phyloP scores from a whole-genome alignment of 1,139 yeast species.

The Candida sp. region DNA sequence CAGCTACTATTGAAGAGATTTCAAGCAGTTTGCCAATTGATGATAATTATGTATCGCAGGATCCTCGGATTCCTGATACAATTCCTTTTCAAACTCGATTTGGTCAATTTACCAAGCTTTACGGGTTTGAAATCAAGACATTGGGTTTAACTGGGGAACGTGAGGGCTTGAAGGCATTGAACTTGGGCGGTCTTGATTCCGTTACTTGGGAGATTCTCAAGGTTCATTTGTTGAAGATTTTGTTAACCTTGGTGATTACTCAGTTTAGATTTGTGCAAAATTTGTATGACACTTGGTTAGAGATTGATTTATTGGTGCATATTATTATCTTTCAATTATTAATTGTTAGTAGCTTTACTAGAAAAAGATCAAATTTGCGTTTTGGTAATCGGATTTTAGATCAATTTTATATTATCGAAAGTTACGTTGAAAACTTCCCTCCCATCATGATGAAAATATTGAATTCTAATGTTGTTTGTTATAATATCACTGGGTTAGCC shows the following conservation, averaged over 20 bases:
- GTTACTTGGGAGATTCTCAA: constrained; percentile 16
- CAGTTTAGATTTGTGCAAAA: not conserved
- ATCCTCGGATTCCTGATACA: not conserved
- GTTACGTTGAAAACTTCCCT: constrained; percentile 3
- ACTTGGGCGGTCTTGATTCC: constrained; percentile 9
- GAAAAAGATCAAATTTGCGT: not conserved
- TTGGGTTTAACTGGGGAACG: constrained; percentile 9
- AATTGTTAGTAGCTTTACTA: not conserved
- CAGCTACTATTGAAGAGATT: not conserved
- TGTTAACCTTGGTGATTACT: constrained; percentile 8
- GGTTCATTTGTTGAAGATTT: constrained; percentile 16
- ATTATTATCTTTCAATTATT: constrained; percentile 8
- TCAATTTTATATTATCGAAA: not conserved
- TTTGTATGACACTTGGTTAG: not conserved
- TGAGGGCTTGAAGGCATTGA: constrained; percentile 7
- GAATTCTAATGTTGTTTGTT: constrained; percentile 2
- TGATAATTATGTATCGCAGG: not conserved
- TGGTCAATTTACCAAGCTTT: constrained; percentile 5
- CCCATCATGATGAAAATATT: constrained; percentile 3
- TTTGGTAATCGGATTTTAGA: not conserved
- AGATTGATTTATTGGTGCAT: constrained; percentile 7
- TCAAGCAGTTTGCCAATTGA: not conserved
- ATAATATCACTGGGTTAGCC: constrained; percentile 9
- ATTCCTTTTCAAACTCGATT: constrained; percentile 2
- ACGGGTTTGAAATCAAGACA: constrained; percentile 9